Evolutionary conservation across 2,329 filamentous ascomycete species (phyloP).

Genomic region (Fusarium xyrophilum): DNA sequence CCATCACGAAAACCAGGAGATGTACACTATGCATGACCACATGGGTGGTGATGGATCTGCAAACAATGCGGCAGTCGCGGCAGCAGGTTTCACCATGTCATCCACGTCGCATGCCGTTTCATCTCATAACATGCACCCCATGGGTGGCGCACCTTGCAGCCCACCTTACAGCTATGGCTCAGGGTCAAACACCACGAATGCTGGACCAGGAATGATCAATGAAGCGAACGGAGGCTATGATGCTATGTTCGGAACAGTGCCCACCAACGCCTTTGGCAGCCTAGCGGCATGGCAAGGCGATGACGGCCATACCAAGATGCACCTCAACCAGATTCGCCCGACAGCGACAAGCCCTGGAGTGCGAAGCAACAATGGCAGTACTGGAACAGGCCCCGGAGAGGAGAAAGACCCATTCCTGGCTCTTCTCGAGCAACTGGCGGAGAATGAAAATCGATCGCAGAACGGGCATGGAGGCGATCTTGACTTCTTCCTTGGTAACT

Average conservation of each 20-base stretch:
- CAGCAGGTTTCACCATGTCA: constrained; percentile 47
- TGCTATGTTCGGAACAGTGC: constrained; percentile 65
- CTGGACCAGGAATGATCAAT: constrained; percentile 41
- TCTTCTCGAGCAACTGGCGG: constrained; percentile 80
- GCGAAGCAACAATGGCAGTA: constrained; percentile 59
- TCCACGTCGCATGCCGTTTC: constrained; percentile 30
- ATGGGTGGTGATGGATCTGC: constrained; percentile 45
- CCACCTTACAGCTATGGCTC: constrained; percentile 52
- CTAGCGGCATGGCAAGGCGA: constrained; percentile 59
- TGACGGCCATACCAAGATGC: constrained; percentile 40
- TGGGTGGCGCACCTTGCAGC: constrained; percentile 49
- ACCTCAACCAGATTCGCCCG: constrained; percentile 31
- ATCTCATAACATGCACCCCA: constrained; percentile 42
- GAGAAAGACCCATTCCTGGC: constrained; percentile 85
- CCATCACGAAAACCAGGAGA: constrained; percentile 46
- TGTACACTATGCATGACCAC: constrained; percentile 46
- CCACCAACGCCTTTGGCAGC: constrained; percentile 61
- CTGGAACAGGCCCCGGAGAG: constrained; percentile 57
- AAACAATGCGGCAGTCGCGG: constrained; percentile 46
- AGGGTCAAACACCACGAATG: constrained; percentile 41
- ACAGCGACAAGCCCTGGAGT: constrained; percentile 52
- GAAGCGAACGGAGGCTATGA: constrained; percentile 55
- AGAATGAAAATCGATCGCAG: constrained; percentile 71
- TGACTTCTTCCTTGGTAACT: constrained; percentile 72
- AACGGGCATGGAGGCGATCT: constrained; percentile 74